Base-by-base conservation (phyloP, 768 basidiomycete species). In the Mycena kentingensis region DNA sequence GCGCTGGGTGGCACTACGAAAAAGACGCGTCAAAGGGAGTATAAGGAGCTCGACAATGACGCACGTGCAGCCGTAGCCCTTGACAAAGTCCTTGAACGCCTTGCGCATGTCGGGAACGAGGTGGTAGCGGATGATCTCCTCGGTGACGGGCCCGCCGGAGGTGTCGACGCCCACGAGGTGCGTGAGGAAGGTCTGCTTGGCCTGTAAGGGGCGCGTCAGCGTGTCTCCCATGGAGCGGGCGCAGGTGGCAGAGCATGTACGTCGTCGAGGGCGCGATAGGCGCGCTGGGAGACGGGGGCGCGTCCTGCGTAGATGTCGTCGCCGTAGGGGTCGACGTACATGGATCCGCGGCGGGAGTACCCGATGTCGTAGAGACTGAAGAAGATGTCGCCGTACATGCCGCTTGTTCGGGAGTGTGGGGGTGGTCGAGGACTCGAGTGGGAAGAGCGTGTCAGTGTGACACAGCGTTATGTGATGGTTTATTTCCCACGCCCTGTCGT, bases 91-190 rank as follows among this genome's bases (percentile, higher is more conserved):
- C 47, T 64, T 63, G 46, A 68, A 68, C 39, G 37, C 31, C 46
- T 61, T 66, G 35, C 64, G 61, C 67, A 67, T 68, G 49, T 66
- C 67, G 13, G 63, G 62, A n/a, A 69, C 67, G 49, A 67, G 63
- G 45, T 65, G 67, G 47, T 67, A 69, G n/a, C 53, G 53, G 53
- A 67, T 66, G 52, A 69, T 66, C 51, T 66, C 66, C 21, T 49
- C 45, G 7, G 60, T 58, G 47, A 62, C 62, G 7, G 60, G 36
- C 2, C 66, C 66, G 12, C 47, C 55, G 54, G 57, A 60, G 12
- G 62, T 64, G 47, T 67, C 62, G 26, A 67, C 63, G 6, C 58
- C 53, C 26, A 63, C 57, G 46, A 68, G 63, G 41, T 67, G 64
- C 4, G 60, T 32, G 16, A 63, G 48, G 37, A 67, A 66, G 16